Base-by-base conservation (phyloP, 192 early-diverging fungal genomes). In the Podila epicladia region DNA sequence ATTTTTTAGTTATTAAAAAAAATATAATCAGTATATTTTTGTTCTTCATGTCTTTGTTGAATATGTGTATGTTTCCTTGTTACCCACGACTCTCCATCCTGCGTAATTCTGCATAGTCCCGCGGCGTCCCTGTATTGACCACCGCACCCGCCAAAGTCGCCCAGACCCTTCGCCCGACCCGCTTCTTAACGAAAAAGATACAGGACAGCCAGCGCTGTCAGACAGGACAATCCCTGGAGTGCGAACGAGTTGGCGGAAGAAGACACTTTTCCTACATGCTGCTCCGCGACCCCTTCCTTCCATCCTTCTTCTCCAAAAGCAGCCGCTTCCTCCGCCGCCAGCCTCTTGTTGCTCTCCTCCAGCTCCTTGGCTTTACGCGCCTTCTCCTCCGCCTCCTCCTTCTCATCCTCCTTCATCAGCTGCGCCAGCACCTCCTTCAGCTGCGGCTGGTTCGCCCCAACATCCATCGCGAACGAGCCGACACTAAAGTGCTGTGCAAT, bases 381-480 rank as follows among this genome's bases (percentile, higher is more conserved):
- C 49, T 67, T 71, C 51, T 78, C 69, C 9, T n/a, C 37, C 2
- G 33, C 69, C 1, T 65, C 75, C 31, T 67, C 29, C 29, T 38
- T 26, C 6, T 48, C 65, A 15, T 69, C 58, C 17, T 69, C 28
- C 22, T 24, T 57, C 59, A 64, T 55, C 9, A 49, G 66, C 55
- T 50, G 62, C 65, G 29, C 26, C 37, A 80, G 26, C 0, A 66
- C 65, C 1, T 58, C 51, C 62, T 73, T 69, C 35, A 80, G 33
- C 7, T 51, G 28, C 28, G 76, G 76, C 51, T 80, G 76, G 61
- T 72, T 80, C 2, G 76, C 70, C 11, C 45, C 76, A 0, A 80
- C 76, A 38, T 80, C 76, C 76, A 80, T 72, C 12, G 76, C 69
- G 59, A 80, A 80, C 20, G 76, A 69, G 31, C 76, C 76, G 0